Base-by-base conservation (phyloP, 1,284 basidiomycete species). In the Phylloporus sp. region DNA sequence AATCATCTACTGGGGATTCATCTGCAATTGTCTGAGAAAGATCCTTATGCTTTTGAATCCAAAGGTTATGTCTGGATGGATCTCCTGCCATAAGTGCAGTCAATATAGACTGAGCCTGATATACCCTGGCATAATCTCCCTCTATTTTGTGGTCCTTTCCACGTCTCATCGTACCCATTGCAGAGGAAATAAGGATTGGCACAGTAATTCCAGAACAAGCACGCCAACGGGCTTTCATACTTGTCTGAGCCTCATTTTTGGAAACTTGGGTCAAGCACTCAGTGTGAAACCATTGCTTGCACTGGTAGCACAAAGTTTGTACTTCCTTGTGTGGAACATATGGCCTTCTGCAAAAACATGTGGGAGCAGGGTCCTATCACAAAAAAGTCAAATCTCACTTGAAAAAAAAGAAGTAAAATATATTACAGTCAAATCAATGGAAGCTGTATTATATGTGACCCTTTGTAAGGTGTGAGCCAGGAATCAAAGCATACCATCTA, bases 41-140 rank as follows among this genome's bases (percentile, higher is more conserved):
- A 19, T 59, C 57, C 14, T 2, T 4, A 25, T 66, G 66, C 32
- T 55, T 62, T 19, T 62, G 4, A 2, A 55, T 43, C 61, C 61
- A 62, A 23, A 2, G 8, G 10, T 62, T 11, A 8, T 62, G 23
- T 43, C 61, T 27, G 3, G 5, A 20, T 12, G 6, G 11, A 14
- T 62, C 61, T 43, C 61, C 61, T n/a, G 23, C 25, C 20, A 55
- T 43, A 14, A 69, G 41, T 10, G 66, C 66, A 43, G 5, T 68
- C 29, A 68, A 56, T 55, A 69, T 68, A 2, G 66, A 68, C 60
- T 69, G 68, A 47, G 68, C 66, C 35, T 69, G 66, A 43, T 69
- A 69, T 0, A 68, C 66, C 37, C 4, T 55, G 8, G 41, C 14
- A 56, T 62, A 68, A 14, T 62, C 35, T 3, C 39, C 63, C 43